Evolutionary conservation across 75 land plant species (phyloP).

Genomic region (Sequoia sempervirens): DNA sequence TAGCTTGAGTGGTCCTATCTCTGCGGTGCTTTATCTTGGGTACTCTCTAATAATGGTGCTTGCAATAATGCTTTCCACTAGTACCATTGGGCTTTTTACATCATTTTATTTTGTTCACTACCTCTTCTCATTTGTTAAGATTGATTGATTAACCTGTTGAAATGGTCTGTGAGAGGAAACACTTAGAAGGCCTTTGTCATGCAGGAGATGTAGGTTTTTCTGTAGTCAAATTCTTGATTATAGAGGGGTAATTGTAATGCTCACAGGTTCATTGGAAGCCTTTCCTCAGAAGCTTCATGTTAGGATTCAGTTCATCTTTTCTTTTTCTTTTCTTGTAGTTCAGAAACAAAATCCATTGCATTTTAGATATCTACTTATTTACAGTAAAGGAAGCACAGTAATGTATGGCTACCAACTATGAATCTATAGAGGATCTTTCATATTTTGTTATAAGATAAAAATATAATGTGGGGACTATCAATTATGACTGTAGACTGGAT

Average conservation of each 20-base stretch:
- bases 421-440: too few species aligned
- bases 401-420: too few species aligned
- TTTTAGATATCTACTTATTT: not conserved
- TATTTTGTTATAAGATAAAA: too few species aligned
- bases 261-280: not conserved
- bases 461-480: too few species aligned
- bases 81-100: conserved; percentile 72
- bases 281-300: not conserved
- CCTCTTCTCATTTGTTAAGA: conserved; percentile 82
- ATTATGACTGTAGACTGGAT: too few species aligned
- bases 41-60: conserved; percentile 77
- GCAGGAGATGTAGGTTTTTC: not conserved
- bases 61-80: conserved; percentile 76
- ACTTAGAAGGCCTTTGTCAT: not conserved
- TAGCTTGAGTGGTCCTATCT: conserved; percentile 84
- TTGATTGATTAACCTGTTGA: conserved; percentile 29
- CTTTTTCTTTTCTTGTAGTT: not conserved
- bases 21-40: conserved; percentile 74
- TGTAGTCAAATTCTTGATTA: not conserved
- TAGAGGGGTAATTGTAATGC: not conserved
- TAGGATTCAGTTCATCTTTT: not conserved
- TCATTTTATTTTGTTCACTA: conserved; percentile 85
- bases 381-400: too few species aligned
- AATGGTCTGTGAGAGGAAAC: not conserved
- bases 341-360: not conserved